A percentile compares a stretch with the other conserved stretches of the same genome.
Conservation (phyloP, 2,329 filamentous ascomycete species). For the Alternaria gansuensis region DNA sequence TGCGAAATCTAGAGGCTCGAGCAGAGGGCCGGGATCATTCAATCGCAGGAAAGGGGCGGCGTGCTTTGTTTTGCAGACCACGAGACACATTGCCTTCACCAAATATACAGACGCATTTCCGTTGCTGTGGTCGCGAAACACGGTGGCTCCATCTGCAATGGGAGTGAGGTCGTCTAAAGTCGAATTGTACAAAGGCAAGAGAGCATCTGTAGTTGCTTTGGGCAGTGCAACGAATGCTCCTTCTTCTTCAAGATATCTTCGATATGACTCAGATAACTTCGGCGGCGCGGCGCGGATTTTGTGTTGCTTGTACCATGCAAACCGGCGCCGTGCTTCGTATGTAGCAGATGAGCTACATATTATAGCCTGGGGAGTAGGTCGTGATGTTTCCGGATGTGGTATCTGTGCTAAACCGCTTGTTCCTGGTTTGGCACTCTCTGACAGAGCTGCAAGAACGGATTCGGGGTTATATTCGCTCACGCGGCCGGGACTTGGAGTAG, state of each 20-base stretch:
- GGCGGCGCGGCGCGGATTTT: neutral
- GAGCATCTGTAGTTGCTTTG: conserved; percentile 7
- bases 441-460: conserved; percentile 12
- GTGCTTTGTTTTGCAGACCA: conserved; percentile 8
- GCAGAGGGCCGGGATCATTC: neutral
- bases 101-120: conserved; percentile 2
- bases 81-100: conserved; percentile 11
- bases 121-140: conserved; percentile 10
- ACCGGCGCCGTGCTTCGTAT: conserved; percentile 6
- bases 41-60: conserved; percentile 7
- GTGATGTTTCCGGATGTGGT: neutral
- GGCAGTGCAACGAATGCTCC: conserved; percentile 7
- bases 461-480: conserved; percentile 17
- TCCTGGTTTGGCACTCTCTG: conserved; percentile 8
- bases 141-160: neutral
- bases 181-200: conserved; percentile 8
- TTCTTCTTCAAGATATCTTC: conserved; percentile 11
- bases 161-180: conserved; percentile 11
- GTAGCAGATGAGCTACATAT: neutral
- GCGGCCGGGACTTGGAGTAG: conserved; percentile 7
- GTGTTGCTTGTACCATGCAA: conserved; percentile 15
- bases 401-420: neutral
- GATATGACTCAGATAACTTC: conserved; percentile 7
- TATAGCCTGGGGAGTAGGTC: neutral
- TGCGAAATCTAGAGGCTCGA: conserved; percentile 4